phyloP scores from a whole-genome alignment of 768 basidiomycete genomes.

The Podaxis mareebaensis region DNA sequence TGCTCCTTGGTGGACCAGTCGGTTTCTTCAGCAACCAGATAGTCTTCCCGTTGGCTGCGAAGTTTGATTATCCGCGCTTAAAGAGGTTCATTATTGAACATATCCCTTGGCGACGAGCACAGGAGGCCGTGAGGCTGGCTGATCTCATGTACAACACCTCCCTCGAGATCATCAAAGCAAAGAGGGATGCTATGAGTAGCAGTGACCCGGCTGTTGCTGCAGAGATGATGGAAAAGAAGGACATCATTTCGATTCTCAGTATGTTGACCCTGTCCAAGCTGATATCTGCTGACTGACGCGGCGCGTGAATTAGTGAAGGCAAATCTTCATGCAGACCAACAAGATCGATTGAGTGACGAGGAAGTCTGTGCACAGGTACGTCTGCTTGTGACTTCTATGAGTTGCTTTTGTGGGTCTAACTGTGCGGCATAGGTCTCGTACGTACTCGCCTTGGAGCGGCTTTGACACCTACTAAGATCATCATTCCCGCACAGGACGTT shows the following conservation, averaged over 20 bases:
- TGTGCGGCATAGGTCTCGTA: background rate
- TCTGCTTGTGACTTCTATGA: background rate
- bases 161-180: background rate
- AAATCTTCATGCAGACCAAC: background rate
- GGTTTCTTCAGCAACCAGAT: background rate
- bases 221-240: background rate
- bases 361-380: background rate
- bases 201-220: background rate
- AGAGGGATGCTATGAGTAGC: background rate
- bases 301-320: background rate
- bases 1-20: background rate
- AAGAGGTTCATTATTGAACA: background rate
- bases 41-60: background rate
- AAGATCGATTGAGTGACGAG: background rate
- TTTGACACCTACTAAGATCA: background rate
- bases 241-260: background rate
- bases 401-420: background rate
- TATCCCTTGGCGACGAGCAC: background rate
- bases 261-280: background rate
- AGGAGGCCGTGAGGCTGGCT: background rate
- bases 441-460: background rate
- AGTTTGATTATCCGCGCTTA: background rate
- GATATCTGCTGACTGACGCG: background rate
- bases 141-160: background rate
- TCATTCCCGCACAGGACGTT: background rate